A percentile compares a stretch with the other conserved stretches of the same genome.
Evolutionary conservation across 1,139 yeast genomes (phyloP).

Genomic region (Kodamaea fungicola): DNA sequence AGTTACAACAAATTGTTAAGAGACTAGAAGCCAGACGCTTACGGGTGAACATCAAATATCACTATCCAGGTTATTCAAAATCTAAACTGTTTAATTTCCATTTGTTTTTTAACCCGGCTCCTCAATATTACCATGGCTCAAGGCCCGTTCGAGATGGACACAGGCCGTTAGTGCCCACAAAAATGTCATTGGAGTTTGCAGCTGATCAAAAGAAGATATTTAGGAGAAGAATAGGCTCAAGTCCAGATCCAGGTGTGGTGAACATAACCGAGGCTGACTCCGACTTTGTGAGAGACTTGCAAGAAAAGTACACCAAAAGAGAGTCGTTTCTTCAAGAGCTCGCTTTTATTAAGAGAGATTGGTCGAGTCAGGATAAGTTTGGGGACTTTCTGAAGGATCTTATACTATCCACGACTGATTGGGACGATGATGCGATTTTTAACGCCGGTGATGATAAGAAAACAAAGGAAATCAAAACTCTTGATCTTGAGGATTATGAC

Average conservation of each 20-base stretch:
- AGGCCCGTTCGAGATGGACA: constrained; percentile 40
- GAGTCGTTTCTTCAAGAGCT: constrained; percentile 21
- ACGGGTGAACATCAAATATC: constrained; percentile 38
- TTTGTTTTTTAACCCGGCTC: constrained; percentile 61
- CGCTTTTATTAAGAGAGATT: constrained; percentile 36
- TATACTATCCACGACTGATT: constrained; percentile 72
- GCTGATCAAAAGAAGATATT: constrained; percentile 45
- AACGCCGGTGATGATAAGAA: constrained; percentile 37
- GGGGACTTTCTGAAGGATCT: constrained; percentile 53
- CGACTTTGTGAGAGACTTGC: constrained; percentile 27
- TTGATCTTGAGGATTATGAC: constrained; percentile 48
- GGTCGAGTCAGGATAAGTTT: constrained; percentile 37
- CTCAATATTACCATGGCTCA: constrained; percentile 50
- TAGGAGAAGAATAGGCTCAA: constrained; percentile 14
- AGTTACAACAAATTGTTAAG: constrained; percentile 26
- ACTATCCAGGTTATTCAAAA: constrained; percentile 62
- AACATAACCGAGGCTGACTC: constrained; percentile 30
- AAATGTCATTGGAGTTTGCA: constrained; percentile 45
- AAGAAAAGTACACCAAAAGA: constrained; percentile 16
- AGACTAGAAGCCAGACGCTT: constrained; percentile 32
- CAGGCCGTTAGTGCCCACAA: constrained; percentile 63
- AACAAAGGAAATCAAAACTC: constrained; percentile 4
- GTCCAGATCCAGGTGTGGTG: not conserved
- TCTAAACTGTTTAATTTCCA: constrained; percentile 63
- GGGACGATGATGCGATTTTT: constrained; percentile 72